A percentile compares a stretch with the other conserved stretches of the same genome.
Evolutionary conservation across 2,329 filamentous ascomycete species (phyloP).

Genomic region (Fusarium avenaceum): DNA sequence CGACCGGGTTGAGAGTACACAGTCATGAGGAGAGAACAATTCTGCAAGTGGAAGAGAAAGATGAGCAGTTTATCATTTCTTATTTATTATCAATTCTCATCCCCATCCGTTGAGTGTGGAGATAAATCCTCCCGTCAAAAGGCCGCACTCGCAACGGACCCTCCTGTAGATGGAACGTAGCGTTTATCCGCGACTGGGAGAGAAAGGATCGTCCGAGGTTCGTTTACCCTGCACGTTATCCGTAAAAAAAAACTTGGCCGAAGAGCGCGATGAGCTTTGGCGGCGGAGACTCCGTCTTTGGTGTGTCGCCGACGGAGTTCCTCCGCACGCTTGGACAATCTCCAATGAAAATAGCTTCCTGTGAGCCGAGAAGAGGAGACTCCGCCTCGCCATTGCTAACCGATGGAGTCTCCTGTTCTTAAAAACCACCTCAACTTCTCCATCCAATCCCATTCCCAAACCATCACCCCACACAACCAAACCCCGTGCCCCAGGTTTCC

Average conservation of each 20-base stretch:
- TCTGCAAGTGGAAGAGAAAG: conserved; percentile 17
- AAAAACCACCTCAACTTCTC: neutral
- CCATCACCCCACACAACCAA: conserved; percentile 33
- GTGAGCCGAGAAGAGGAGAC: neutral
- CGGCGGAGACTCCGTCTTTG: conserved; percentile 26
- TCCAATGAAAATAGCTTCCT: neutral
- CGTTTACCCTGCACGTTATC: neutral
- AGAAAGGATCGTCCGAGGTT: conserved; percentile 21
- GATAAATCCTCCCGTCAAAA: conserved; percentile 4
- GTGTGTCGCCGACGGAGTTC: conserved; percentile 8
- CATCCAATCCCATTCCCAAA: conserved; percentile 24
- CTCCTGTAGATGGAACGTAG: conserved; percentile 3
- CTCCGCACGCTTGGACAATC: conserved; percentile 3
- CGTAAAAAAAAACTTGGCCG: neutral
- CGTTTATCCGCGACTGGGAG: neutral
- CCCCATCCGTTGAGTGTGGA: conserved; percentile 13
- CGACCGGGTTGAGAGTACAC: neutral
- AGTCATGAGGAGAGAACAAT: too few relatives aligned
- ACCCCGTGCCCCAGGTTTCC: conserved; percentile 33
- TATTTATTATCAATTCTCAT: neutral
- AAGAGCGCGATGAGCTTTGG: neutral
- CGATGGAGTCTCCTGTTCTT: conserved; percentile 26
- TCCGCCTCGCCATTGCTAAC: neutral
- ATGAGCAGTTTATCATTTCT: conserved; percentile 20
- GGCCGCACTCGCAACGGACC: neutral